Percentiles rank a stretch among this genome's conserved stretches.
These are phyloP conservation scores for Hyphopichia wangnamkhiaoensis DNA, from an alignment of 1,139 yeast species.

Conservation along the genomic window DNA sequence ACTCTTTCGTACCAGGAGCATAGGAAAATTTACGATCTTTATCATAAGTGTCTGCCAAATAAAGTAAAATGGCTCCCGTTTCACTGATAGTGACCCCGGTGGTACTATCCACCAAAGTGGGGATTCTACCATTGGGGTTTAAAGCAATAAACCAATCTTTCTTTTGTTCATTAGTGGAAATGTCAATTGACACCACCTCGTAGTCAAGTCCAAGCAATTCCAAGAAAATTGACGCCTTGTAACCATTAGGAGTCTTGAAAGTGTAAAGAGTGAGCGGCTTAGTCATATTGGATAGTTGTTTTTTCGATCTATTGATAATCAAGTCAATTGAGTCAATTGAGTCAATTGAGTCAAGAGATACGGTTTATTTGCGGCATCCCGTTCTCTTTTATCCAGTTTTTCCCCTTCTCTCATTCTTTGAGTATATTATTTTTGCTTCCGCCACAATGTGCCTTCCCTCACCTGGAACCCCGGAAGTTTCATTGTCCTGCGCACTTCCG, in stretches of 20 bases:
- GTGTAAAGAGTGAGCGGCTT: constrained; percentile 41
- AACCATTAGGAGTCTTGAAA: constrained; percentile 58
- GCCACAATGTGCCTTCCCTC: background rate
- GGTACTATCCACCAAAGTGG: constrained; percentile 50
- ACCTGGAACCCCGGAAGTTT: background rate
- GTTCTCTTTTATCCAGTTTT: too few species aligned
- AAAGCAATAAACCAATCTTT: constrained; percentile 53
- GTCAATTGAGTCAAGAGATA: background rate
- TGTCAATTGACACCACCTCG: constrained; percentile 43
- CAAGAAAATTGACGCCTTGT: constrained; percentile 48
- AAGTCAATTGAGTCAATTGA: background rate
- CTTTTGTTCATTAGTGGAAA: constrained; percentile 44
- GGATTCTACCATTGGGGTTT: constrained; percentile 66
- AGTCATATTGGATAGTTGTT: constrained; percentile 5
- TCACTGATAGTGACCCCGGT: constrained; percentile 51
- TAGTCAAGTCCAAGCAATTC: constrained; percentile 51
- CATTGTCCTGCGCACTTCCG: too few species aligned
- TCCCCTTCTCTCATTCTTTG: too few species aligned
- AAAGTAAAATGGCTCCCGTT: constrained; percentile 59
- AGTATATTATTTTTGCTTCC: too few species aligned
- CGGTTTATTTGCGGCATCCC: too few species aligned
- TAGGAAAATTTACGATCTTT: constrained; percentile 50
- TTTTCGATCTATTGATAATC: background rate
- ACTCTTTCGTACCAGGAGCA: constrained; percentile 42
- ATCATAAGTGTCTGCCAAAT: constrained; percentile 59